Base-by-base conservation (phyloP, 768 basidiomycete genomes). In the Rhizopogon rudus region DNA sequence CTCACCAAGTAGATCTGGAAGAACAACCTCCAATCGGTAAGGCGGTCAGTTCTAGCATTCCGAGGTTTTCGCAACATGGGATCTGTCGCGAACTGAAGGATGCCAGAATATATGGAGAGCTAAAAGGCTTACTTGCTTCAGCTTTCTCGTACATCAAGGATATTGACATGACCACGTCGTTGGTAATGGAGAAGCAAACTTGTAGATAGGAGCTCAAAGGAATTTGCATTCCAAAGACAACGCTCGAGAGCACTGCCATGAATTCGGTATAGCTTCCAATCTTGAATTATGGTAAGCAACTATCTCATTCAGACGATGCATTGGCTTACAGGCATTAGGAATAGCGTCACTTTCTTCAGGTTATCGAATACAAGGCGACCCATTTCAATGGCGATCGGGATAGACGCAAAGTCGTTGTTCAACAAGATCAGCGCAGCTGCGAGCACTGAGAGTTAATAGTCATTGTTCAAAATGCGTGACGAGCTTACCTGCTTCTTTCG, bases 301-400 rank as follows among this genome's bases (percentile, higher is more conserved):
- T n/a, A n/a, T 57, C 50, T 35, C 56, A 58, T 33, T 54, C 25
- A 35, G 35, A 29, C 14, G 12, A 25, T 43, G 6, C 13, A 40
- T 14, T 51, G 14, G 60, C 69, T 45, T 55, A 75, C 73, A 10
- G 77, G 77, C 65, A 78, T 72, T 6, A 79, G 62, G 54, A 76
- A 75, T 16, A 75, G 60, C 14, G 75, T 74, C 41, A 78, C 67
- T 73, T 81, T 77, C 75, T 80, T 76, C 52, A 84, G 60, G 59
- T 84, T 84, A 61, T 82, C 80, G 55, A 83, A 83, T 1, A 81
- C 77, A 41, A 81, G 66, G 39, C 82, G 79, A 50, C 83, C 83
- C 65, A 82, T 77, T 60, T 81, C 74, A 56, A 84, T 80, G 1
- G 80, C 84, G 53, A 77, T 73, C 4, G 77, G 76, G 59, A 86